A percentile compares a stretch with the other conserved stretches of the same genome.
phyloP scores from a whole-genome alignment of 176 grass and related monocot species.

The Thalia dealbata region DNA sequence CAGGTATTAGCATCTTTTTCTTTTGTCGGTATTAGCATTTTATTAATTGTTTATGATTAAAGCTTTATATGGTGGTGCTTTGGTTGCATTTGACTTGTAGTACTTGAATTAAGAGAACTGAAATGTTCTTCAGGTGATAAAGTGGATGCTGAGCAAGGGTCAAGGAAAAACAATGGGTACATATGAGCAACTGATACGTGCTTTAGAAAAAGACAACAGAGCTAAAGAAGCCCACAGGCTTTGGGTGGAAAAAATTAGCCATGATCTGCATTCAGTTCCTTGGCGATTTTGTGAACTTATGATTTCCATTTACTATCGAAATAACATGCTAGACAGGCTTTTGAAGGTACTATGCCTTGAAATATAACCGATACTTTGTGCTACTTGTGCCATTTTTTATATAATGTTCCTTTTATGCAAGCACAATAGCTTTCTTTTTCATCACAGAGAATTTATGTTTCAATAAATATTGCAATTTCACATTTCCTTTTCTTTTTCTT shows the following conservation, averaged over 20 bases:
- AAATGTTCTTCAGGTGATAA: constrained; percentile 44
- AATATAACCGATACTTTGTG: background rate
- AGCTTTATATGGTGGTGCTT: background rate
- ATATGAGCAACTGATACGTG: constrained; percentile 62
- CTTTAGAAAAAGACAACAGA: constrained; percentile 92
- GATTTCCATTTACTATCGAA: constrained; percentile 79
- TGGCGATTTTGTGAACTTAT: constrained; percentile 77
- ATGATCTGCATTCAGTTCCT: constrained; percentile 63
- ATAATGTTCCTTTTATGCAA: background rate
- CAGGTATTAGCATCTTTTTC: constrained; percentile 37
- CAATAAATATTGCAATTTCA: background rate
- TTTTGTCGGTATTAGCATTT: constrained; percentile 25
- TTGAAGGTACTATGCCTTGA: constrained; percentile 37
- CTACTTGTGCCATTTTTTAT: background rate
- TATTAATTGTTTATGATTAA: constrained; percentile 8
- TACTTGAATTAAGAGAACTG: constrained; percentile 1
- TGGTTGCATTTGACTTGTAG: background rate
- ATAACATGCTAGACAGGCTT: constrained; percentile 72
- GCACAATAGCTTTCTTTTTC: background rate
- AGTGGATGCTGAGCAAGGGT: constrained; percentile 95
- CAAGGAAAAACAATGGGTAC: constrained; percentile 80
- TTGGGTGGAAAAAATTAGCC: constrained; percentile 65
- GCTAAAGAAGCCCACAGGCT: constrained; percentile 82
- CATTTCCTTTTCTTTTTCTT: constrained; percentile 9
- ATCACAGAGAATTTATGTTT: background rate